phyloP scores from a whole-genome alignment of 2,329 filamentous ascomycete genomes.

The Botrytis pseudocinerea region DNA sequence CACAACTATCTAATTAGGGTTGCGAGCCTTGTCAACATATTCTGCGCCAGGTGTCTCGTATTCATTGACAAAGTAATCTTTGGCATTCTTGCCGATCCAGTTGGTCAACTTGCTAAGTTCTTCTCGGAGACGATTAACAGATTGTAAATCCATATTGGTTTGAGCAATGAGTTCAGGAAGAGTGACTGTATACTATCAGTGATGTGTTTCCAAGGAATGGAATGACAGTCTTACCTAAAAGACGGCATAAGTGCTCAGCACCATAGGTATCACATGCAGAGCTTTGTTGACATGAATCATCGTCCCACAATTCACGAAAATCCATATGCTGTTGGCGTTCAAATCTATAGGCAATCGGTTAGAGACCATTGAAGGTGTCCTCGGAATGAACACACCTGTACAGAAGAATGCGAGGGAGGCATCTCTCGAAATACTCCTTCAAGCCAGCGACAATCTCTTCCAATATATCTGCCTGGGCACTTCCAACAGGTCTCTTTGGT shows the following conservation, averaged over 20 bases:
- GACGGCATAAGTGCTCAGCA: constrained; percentile 83
- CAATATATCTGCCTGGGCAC: constrained; percentile 78
- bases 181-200: constrained; percentile 65
- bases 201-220: constrained; percentile 24
- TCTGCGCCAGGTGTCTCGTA: constrained; percentile 73
- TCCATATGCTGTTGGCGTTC: constrained; percentile 87
- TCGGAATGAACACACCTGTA: constrained; percentile 58
- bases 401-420: constrained; percentile 81
- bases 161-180: constrained; percentile 93
- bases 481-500: constrained; percentile 62
- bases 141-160: constrained; percentile 96
- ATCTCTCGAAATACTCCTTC: constrained; percentile 91
- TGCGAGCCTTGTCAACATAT: constrained; percentile 66
- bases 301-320: constrained; percentile 69
- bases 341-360: constrained; percentile 56
- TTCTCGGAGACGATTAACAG: constrained; percentile 82
- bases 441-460: constrained; percentile 86
- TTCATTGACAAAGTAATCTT: constrained; percentile 73
- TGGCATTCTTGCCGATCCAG: constrained; percentile 73
- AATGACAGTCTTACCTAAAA: constrained; percentile 67
- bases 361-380: not conserved
- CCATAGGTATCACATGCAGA: constrained; percentile 81
- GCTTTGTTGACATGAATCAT: constrained; percentile 64
- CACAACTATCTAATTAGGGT: constrained; percentile 21
- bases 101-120: constrained; percentile 83